Evolutionary conservation across 148 eudicot genomes (phyloP).

Genomic region (Rhododendron ferrugineum): DNA sequence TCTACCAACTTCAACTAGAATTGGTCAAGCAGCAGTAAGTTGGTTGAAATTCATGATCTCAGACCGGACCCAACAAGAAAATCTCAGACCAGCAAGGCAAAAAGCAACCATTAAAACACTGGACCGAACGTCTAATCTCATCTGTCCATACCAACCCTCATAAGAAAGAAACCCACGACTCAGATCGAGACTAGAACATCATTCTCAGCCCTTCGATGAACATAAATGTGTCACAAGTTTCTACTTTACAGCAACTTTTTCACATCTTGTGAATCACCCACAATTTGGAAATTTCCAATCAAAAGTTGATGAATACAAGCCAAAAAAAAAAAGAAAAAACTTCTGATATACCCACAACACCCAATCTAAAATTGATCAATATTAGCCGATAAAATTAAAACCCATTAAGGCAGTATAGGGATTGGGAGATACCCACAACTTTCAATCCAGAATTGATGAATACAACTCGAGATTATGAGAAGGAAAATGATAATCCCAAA

Average conservation of each 20-base stretch:
- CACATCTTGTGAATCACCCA: not conserved
- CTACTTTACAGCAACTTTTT: not conserved
- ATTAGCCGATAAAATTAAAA: not conserved
- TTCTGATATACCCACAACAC: not conserved
- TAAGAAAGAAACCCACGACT: not conserved
- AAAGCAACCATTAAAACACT: not conserved
- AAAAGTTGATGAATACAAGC: not conserved
- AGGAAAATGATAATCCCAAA: too few relatives aligned
- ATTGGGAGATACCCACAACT: not conserved
- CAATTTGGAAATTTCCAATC: not conserved
- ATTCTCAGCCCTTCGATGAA: not conserved
- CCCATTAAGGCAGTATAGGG: not conserved
- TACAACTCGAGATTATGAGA: not conserved
- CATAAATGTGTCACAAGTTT: not conserved
- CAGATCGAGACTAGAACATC: not conserved
- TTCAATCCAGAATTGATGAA: not conserved
- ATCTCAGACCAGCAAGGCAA: not conserved
- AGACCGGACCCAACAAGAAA: not conserved
- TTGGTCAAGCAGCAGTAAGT: not conserved
- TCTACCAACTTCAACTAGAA: slow-evolving; percentile 3
- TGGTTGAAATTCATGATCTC: not conserved
- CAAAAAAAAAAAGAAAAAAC: not conserved
- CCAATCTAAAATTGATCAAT: not conserved
- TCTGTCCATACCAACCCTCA: not conserved
- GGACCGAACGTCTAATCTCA: not conserved